Evolutionary conservation across 1,284 basidiomycete genomes (phyloP), one percentile per base, ranked within the genome.

Genomic region (Moesziomyces parantarcticus): DNA sequence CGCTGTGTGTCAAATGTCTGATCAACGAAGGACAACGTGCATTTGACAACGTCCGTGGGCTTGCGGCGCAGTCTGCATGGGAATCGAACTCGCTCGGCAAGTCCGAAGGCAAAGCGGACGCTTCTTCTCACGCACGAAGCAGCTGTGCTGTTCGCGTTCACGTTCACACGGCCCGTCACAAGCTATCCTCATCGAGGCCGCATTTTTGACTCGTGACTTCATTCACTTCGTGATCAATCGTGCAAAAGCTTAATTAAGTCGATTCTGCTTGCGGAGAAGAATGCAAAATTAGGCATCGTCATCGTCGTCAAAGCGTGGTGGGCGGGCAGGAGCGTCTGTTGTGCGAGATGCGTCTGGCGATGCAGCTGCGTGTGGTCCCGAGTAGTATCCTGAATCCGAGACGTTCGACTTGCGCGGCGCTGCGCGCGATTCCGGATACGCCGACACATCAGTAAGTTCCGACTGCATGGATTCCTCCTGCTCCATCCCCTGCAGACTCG

Each of bases 341-440:
- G 55, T 25, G 42, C 45, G 23, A 20, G 42, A 22, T 25, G 42
- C n/a, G 53, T 13, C 10, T 45, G 44, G 50, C 2, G 56, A 55
- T 2, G 34, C 40, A 21, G 16, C 32, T 9, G 36, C 34, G 8
- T 42, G 42, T 4, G 49, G 51, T 10, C 45, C 59, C 1, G 69
- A 66, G 14, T 66, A 42, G 42, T 66, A 63, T 3, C 63, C 63
- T 25, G 69, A 72, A 47, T 72, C 69, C 5, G 62, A 66, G 39
- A 66, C 49, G 53, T 66, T 59, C 3, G 67, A 70, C 41, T 64
- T 59, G 23, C 61, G 43, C 2, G 67, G 50, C 2, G 22, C 47
- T 5, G 22, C 47, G 26, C 36, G 16, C 34, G 3, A 9, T 26
- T 23, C 44, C 22, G 23, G 34, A 20, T 29, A 50, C 6, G 20